phyloP scores from a whole-genome alignment of 2,329 filamentous ascomycete genomes.

The Cordyceps pruinosa region DNA sequence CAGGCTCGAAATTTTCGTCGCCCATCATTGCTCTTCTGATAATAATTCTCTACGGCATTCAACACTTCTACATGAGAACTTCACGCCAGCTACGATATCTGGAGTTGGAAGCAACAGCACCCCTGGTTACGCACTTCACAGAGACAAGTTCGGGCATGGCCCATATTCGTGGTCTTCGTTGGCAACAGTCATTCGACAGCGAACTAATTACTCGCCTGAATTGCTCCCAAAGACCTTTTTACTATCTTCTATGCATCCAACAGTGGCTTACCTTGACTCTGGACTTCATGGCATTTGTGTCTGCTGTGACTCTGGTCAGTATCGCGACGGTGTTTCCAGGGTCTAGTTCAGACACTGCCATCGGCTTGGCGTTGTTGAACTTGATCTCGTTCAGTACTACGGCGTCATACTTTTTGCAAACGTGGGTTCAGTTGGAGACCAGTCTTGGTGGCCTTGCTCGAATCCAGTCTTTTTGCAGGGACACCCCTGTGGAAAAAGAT shows the following conservation, averaged over 20 bases:
- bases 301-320: constrained; percentile 38
- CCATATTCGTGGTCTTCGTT: constrained; percentile 47
- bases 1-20: constrained; percentile 23
- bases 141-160: constrained; percentile 39
- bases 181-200: constrained; percentile 36
- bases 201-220: constrained; percentile 42
- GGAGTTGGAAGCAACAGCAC: constrained; percentile 29
- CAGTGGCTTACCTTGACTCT: constrained; percentile 46
- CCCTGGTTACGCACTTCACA: constrained; percentile 29
- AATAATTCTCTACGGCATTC: constrained; percentile 21
- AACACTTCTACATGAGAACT: constrained; percentile 28
- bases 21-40: constrained; percentile 21
- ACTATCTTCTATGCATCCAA: constrained; percentile 47
- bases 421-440: not conserved
- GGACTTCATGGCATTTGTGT: constrained; percentile 36
- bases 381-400: constrained; percentile 21
- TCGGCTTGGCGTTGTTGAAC: constrained; percentile 15
- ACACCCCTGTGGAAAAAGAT: not conserved
- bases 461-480: not conserved
- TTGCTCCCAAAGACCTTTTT: constrained; percentile 46
- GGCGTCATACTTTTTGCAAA: not conserved
- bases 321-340: constrained; percentile 28
- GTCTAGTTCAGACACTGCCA: not conserved
- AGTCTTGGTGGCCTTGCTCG: not conserved
- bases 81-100: constrained; percentile 30